A percentile compares a stretch with the other conserved stretches of the same genome.
Conservation (phyloP, 768 basidiomycete species). For the Pleurotus tuber-regium region DNA sequence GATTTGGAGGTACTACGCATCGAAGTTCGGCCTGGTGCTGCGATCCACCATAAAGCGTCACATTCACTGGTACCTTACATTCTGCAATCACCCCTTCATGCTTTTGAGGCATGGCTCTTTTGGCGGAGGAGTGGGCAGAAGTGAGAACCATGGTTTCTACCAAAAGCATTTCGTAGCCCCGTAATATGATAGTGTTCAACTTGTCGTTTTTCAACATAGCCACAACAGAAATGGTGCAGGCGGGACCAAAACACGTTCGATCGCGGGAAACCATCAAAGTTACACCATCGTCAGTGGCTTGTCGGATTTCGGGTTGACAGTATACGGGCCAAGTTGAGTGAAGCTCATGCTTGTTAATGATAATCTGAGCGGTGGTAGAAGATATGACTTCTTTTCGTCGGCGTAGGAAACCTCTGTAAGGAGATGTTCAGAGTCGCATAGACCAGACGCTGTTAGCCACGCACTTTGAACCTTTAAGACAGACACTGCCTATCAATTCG, state of each 20-base stretch:
- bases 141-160: slow-evolving; percentile 79
- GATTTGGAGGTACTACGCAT: slow-evolving; percentile 66
- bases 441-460: slow-evolving; percentile 16
- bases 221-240: slow-evolving; percentile 71
- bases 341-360: slow-evolving; percentile 91
- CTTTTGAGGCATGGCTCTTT: slow-evolving; percentile 57
- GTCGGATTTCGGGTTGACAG: slow-evolving; percentile 72
- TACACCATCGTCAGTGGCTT: slow-evolving; percentile 62
- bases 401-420: slow-evolving; percentile 74
- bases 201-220: slow-evolving; percentile 74
- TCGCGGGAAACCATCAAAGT: slow-evolving; percentile 74
- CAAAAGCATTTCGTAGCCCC: slow-evolving; percentile 80
- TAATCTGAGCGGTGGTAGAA: slow-evolving; percentile 66
- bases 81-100: slow-evolving; percentile 59
- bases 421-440: slow-evolving; percentile 1
- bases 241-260: slow-evolving; percentile 82
- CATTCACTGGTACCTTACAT: slow-evolving; percentile 69
- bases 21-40: slow-evolving; percentile 71
- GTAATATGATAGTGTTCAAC: slow-evolving; percentile 65
- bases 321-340: slow-evolving; percentile 95
- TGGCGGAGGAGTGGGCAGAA: slow-evolving; percentile 50
- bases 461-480: slow-evolving; percentile 83
- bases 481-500: slow-evolving; percentile 85
- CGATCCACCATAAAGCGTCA: slow-evolving; percentile 70
- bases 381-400: slow-evolving; percentile 70